Conservation (phyloP, 2,329 filamentous ascomycete genomes). For the Aspergillus unguis region DNA sequence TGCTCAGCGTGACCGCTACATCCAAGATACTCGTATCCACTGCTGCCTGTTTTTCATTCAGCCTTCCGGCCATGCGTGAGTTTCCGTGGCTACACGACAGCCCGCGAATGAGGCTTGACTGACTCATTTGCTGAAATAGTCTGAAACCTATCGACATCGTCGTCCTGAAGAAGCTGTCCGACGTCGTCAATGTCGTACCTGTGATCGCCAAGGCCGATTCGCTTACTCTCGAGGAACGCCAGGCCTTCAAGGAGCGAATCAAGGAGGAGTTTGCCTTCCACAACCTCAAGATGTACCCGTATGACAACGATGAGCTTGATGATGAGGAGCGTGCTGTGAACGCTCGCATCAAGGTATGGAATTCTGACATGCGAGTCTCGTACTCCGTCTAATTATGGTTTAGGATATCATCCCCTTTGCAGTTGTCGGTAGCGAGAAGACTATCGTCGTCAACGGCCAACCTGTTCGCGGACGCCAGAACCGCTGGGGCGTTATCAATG, state of each 20-base stretch:
- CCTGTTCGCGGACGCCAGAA: conserved; percentile 97
- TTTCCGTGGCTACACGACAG: conserved; percentile 3
- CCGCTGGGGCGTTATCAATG: conserved; percentile 99
- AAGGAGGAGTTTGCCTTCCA: conserved; percentile 99
- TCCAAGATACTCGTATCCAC: conserved; percentile 98
- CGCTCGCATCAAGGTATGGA: conserved; percentile 84
- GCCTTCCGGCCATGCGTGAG: conserved; percentile 84
- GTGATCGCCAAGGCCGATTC: conserved; percentile 99
- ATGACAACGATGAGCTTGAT: conserved; percentile 98
- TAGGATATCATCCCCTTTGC: conserved; percentile 94
- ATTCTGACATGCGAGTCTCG: not conserved
- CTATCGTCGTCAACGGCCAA: conserved; percentile 94
- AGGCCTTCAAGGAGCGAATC: conserved; percentile 97
- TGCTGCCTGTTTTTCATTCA: conserved; percentile 99
- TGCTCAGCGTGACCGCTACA: conserved; percentile 97
- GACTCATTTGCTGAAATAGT: conserved; percentile 27
- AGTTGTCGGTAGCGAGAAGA: conserved; percentile 96
- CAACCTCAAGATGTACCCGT: conserved; percentile 99
- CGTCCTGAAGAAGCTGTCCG: conserved; percentile 97
- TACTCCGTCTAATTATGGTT: conserved; percentile 18
- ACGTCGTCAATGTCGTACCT: conserved; percentile 98
- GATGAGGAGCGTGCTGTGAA: conserved; percentile 93
- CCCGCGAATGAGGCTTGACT: not conserved
- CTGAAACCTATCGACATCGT: conserved; percentile 99
- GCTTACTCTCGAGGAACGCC: conserved; percentile 90